These are phyloP conservation scores for Aspergillus sergii DNA, from an alignment of 2,329 filamentous ascomycete species.

Conservation along the genomic window DNA sequence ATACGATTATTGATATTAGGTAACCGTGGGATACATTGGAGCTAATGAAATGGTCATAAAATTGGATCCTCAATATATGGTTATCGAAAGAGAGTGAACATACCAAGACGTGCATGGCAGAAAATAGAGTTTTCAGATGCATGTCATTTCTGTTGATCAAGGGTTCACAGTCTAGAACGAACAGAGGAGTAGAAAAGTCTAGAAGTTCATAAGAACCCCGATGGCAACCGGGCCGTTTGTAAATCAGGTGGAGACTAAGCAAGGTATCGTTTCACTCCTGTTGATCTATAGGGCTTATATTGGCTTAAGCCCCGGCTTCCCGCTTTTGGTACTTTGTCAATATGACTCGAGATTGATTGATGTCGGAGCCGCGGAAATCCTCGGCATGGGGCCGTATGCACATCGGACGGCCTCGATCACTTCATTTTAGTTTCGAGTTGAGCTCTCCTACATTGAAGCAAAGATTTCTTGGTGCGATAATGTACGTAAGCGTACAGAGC, in stretches of 20 bases:
- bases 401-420: neutral
- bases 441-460: neutral
- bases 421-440: neutral
- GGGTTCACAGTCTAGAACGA: neutral
- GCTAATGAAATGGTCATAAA: neutral
- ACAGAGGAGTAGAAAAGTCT: neutral
- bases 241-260: neutral
- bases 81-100: neutral
- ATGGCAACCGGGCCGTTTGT: neutral
- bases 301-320: neutral
- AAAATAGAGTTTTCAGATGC: neutral
- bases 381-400: neutral
- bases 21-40: neutral
- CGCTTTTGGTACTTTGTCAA: neutral
- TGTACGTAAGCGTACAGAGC: neutral
- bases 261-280: neutral
- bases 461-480: neutral
- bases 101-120: neutral
- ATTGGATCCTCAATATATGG: neutral
- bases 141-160: neutral
- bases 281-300: neutral
- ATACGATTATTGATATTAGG: neutral
- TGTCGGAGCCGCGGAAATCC: neutral
- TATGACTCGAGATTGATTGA: neutral
- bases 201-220: neutral